Percentiles rank a stretch among this genome's conserved stretches.
Evolutionary conservation across 2,329 filamentous ascomycete genomes (phyloP).

Genomic region (Ceratocystis lukuohia): DNA sequence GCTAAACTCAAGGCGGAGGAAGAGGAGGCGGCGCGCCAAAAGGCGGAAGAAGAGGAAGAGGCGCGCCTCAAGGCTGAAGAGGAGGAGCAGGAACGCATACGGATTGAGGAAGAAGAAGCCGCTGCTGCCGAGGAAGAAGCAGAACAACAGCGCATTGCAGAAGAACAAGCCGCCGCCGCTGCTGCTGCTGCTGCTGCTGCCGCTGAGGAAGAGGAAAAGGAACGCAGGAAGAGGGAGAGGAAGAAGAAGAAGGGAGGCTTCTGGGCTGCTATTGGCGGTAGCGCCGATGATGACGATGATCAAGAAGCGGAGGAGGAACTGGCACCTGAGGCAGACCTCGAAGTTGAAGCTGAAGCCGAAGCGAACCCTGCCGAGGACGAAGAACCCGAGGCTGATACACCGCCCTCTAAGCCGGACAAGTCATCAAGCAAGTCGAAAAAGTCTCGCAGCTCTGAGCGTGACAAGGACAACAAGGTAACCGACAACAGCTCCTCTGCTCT

Average conservation of each 20-base stretch:
- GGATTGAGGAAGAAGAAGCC: conserved; percentile 9
- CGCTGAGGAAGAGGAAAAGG: conserved; percentile 11
- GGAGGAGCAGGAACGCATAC: conserved; percentile 10
- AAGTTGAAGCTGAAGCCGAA: conserved; percentile 23
- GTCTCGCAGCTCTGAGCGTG: conserved; percentile 17
- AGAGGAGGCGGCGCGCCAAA: conserved; percentile 11
- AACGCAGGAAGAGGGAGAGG: conserved; percentile 24
- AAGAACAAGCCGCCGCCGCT: conserved; percentile 16
- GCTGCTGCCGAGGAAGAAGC: conserved; percentile 6
- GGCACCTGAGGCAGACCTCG: neutral
- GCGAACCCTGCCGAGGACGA: conserved; percentile 7
- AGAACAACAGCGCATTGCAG: conserved; percentile 16
- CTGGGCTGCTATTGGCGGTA: conserved; percentile 10
- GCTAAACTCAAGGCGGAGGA: conserved; percentile 12
- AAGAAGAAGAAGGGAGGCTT: conserved; percentile 23
- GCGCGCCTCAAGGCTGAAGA: conserved; percentile 9
- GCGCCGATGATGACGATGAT: conserved; percentile 20
- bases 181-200: neutral
- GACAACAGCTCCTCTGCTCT: conserved; percentile 21
- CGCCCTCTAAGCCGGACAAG: conserved; percentile 19
- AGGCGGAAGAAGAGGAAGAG: conserved; percentile 12
- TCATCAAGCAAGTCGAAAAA: conserved; percentile 30
- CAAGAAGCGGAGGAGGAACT: conserved; percentile 20
- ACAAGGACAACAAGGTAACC: conserved; percentile 18
- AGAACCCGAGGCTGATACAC: conserved; percentile 19